phyloP scores from a whole-genome alignment of 139 green algal species.

The Ulvella scutata region DNA sequence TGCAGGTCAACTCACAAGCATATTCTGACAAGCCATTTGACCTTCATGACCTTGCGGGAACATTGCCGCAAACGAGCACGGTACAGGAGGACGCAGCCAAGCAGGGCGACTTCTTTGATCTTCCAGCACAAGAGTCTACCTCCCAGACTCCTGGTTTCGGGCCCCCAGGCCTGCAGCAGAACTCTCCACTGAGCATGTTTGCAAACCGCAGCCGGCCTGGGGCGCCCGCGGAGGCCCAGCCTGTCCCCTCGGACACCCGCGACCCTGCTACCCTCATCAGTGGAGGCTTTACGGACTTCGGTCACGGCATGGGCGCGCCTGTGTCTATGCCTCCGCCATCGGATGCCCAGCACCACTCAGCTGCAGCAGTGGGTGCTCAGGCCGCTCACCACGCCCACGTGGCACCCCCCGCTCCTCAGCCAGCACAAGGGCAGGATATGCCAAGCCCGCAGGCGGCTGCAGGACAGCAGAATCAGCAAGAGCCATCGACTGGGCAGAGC shows the following conservation, averaged over 20 bases:
- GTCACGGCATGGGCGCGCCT: not conserved
- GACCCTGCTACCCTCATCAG: not conserved
- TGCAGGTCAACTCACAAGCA: not conserved
- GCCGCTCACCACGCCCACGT: not conserved
- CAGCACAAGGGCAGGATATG: not conserved
- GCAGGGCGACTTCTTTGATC: not conserved
- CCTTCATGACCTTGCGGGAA: not conserved
- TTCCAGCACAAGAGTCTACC: not conserved
- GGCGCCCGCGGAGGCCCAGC: too few relatives aligned
- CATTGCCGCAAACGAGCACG: not conserved
- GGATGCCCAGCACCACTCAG: not conserved
- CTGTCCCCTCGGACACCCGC: not conserved
- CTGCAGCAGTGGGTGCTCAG: not conserved
- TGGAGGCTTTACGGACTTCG: not conserved
- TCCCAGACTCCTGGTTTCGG: not conserved
- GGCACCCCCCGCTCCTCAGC: not conserved
- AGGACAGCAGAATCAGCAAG: too few relatives aligned
- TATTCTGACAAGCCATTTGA: constrained; percentile 1
- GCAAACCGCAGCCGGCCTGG: not conserved
- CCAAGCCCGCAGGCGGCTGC: not conserved
- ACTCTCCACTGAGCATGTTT: not conserved
- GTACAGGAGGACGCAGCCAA: not conserved
- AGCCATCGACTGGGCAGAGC: too few relatives aligned
- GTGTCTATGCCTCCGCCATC: too few relatives aligned
- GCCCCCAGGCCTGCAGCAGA: not conserved